Evolutionary conservation across 345 rosid species (phyloP).

Genomic region (Salix exigua): DNA sequence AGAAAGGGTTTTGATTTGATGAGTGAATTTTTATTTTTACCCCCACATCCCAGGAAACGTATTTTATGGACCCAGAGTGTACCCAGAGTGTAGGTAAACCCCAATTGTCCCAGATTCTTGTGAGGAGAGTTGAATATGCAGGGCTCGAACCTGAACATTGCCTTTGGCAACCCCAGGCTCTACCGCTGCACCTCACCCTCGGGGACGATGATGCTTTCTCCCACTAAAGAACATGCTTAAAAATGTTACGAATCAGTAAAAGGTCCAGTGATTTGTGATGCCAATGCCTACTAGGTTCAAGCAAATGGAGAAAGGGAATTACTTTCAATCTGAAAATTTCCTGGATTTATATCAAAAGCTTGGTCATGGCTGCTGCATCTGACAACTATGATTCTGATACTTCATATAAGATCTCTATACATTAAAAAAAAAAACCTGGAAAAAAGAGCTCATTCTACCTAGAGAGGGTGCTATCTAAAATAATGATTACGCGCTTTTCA

Average conservation of each 20-base stretch:
- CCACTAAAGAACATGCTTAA: not conserved
- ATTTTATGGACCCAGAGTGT: too few relatives aligned
- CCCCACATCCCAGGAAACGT: too few relatives aligned
- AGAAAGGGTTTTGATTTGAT: too few relatives aligned
- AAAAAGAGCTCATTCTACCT: slow-evolving; percentile 5
- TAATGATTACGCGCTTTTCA: not conserved
- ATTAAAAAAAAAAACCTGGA: not conserved
- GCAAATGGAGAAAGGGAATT: not conserved
- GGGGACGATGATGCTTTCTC: not conserved
- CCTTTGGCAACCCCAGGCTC: too few relatives aligned
- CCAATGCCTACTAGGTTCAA: not conserved
- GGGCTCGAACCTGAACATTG: too few relatives aligned
- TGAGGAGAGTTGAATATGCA: too few relatives aligned
- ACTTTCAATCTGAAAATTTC: not conserved
- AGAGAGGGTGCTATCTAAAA: not conserved
- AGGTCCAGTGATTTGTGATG: not conserved
- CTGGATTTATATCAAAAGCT: not conserved
- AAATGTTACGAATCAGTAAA: not conserved
- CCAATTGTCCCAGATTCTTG: too few relatives aligned
- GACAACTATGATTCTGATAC: slow-evolving; percentile 3
- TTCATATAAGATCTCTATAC: slow-evolving; percentile 20
- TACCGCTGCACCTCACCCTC: too few relatives aligned
- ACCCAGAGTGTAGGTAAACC: too few relatives aligned
- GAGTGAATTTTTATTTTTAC: too few relatives aligned
- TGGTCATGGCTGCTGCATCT: slow-evolving; percentile 9